Evolutionary conservation across 1,139 yeast genomes (phyloP).

Genomic region (Pichia sp.): DNA sequence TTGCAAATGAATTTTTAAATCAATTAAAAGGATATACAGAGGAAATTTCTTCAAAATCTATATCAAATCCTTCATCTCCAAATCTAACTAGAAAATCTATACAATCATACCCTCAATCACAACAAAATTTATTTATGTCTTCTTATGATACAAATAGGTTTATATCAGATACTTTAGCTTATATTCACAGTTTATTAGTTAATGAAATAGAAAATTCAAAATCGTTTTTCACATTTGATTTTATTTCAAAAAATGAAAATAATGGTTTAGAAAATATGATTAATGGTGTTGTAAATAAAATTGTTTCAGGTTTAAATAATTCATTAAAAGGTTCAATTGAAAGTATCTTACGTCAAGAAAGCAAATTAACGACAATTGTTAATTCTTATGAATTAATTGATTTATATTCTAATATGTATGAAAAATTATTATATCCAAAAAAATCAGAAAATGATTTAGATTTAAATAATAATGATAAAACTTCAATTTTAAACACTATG

Average conservation of each 20-base stretch:
- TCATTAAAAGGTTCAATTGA: slow-evolving; percentile 54
- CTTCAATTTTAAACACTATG: slow-evolving; percentile 19
- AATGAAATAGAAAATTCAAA: slow-evolving; percentile 77
- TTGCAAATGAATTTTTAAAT: slow-evolving; percentile 52
- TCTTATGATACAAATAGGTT: slow-evolving; percentile 80
- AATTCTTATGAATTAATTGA: slow-evolving; percentile 58
- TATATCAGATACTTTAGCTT: slow-evolving; percentile 84
- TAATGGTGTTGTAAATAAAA: slow-evolving; percentile 36
- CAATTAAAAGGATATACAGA: slow-evolving; percentile 40
- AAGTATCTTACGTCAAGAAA: slow-evolving; percentile 61
- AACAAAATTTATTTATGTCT: slow-evolving; percentile 45
- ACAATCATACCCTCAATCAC: no score
- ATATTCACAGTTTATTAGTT: slow-evolving; percentile 81
- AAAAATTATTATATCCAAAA: slow-evolving; percentile 35
- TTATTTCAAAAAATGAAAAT: slow-evolving; percentile 12
- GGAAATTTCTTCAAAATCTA: slow-evolving; percentile 26
- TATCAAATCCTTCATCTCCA: no score
- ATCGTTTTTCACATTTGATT: slow-evolving; percentile 41
- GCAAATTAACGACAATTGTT: slow-evolving; percentile 47
- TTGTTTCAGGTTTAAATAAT: slow-evolving; percentile 44
- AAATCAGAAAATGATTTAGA: slow-evolving; percentile 1
- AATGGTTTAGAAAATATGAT: slow-evolving; percentile 31
- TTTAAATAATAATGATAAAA: slow-evolving; percentile 7
- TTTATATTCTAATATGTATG: slow-evolving; percentile 64
- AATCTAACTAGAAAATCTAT: no score